Base-by-base conservation (phyloP, 192 early-diverging fungal genomes). In the Backusella morwellensis region DNA sequence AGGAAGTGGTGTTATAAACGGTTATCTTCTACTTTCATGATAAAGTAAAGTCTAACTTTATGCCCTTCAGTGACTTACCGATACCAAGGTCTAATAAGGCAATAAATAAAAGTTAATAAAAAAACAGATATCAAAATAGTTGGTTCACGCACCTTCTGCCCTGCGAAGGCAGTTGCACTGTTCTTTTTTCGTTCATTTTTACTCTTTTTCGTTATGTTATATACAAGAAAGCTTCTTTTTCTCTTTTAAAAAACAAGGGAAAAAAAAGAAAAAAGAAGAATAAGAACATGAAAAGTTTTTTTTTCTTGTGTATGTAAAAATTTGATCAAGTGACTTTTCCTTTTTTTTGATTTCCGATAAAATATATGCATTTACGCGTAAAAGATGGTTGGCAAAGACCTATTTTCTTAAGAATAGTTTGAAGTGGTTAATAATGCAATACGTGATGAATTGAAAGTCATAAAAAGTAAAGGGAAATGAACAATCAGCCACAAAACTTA, bases 281-380 rank as follows among this genome's bases (percentile, higher is more conserved):
- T 29, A 4, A 26, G 56, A 32, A 14, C 9, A 63, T 63, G 11
- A 63, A 63, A 63, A 63, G 23, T 63, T 63, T 56, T 63, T 26
- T 63, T 50, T 50, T 50, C 47, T 50, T 50, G 47, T 50, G 7
- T n/a, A 12, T 59, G 26, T 59, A 26, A 59, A 59, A 59, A 59
- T 59, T 59, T 59, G 21, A 26, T 59, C 56, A 59, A 59, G 56
- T 59, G 56, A 59, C 56, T 59, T 59, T 56, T 56, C 54, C 54
- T 56, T 59, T 59, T 50, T 59, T 59, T 59, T 59, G 56, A 59
- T 59, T 59, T 59, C 56, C 56, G 56, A 59, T 59, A 26, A 12
- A 23, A 56, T 14, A 56, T 56, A 56, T 63, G 56, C 56, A 29
- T 63, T 29, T 63, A 56, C 56, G 56, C 12, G 56, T 63, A 26